A percentile compares a stretch with the other conserved stretches of the same genome.
Conservation (phyloP, 768 basidiomycete genomes). For the Mycena kentingensis region DNA sequence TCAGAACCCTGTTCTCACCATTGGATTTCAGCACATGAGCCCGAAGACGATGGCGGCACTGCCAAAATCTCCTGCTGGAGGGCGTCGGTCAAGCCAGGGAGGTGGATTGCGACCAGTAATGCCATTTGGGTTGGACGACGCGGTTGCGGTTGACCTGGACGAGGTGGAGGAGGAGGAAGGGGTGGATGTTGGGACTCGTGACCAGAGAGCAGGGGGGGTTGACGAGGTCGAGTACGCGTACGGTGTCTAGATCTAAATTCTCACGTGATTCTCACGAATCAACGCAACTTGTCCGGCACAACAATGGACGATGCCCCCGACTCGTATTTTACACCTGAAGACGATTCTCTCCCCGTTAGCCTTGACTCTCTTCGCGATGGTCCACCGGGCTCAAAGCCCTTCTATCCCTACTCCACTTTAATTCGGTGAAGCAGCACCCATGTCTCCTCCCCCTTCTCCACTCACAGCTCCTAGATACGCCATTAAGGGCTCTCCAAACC, state of each 20-base stretch:
- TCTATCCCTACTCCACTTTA: constrained; percentile 89
- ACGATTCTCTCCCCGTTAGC: constrained; percentile 64
- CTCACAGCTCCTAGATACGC: constrained; percentile 60
- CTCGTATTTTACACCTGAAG: neutral
- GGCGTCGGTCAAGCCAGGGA: constrained; percentile 81
- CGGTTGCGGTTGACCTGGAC: constrained; percentile 68
- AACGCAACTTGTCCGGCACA: too few species aligned
- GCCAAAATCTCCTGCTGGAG: constrained; percentile 86
- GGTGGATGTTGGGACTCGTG: constrained; percentile 75
- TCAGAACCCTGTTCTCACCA: constrained; percentile 5
- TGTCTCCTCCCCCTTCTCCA: constrained; percentile 12
- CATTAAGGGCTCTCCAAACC: constrained; percentile 88
- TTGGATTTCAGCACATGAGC: constrained; percentile 78
- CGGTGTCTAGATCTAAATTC: constrained; percentile 47
- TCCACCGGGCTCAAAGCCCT: constrained; percentile 86
- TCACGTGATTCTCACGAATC: too few species aligned
- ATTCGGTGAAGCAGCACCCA: too few species aligned
- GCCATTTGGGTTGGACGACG: constrained; percentile 75
- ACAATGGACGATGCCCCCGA: neutral
- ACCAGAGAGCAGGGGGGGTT: constrained; percentile 76
- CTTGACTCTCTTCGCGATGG: constrained; percentile 86
- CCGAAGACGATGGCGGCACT: constrained; percentile 93
- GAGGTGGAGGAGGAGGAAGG: constrained; percentile 75
- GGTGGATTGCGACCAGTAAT: constrained; percentile 79
- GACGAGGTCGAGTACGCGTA: constrained; percentile 91